Base-by-base conservation (phyloP, 305 asterid genomes). In the Rubia tinctorum region DNA sequence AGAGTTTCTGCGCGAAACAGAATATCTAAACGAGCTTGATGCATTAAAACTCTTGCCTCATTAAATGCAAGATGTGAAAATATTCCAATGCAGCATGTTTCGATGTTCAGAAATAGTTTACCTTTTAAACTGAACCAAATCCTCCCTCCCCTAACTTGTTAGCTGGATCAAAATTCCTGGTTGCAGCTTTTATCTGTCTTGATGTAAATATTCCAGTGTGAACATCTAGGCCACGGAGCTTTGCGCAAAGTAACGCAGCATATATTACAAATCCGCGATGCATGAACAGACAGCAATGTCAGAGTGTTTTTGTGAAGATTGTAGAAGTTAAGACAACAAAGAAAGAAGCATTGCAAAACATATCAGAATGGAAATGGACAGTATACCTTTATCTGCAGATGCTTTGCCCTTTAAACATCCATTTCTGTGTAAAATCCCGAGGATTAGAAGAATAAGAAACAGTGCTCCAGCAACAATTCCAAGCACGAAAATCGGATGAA, bases 81-180 rank as follows among this genome's bases (percentile, higher is more conserved):
- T 15, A 13, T 67, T 47, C 44, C 7, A 14, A 66, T 25, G 68
- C 39, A n/a, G 17, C 40, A 3, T 34, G 58, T 7, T 12, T 40
- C 11, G 2, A 15, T 25, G 53, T 71, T 34, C 51, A 53, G 73
- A 69, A 53, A 37, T 49, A 62, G 43, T 47, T 71, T 82, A 91
- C 99, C 97, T 91, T 94, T 84, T 86, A 89, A 68, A 94, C 99
- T 34, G 90, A 80, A 75, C 99, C 99, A 76, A 91, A 94, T 67
- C 99, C 99, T 64, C 99, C 99, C 83, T 94, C 99, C 22, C 97
- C 99, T 47, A 94, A 75, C 93, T 94, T 94, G 89, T 88, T 89
- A 47, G 69, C 91, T 13, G 88, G 95, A 83, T 91, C 97, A 72
- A 94, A 91, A 81, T 90, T 91, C 80, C 82, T 89, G 14, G 97